Evolutionary conservation across 1,284 basidiomycete genomes (phyloP), one percentile per base, ranked within the genome.

Genomic region (Pascua sp.): DNA sequence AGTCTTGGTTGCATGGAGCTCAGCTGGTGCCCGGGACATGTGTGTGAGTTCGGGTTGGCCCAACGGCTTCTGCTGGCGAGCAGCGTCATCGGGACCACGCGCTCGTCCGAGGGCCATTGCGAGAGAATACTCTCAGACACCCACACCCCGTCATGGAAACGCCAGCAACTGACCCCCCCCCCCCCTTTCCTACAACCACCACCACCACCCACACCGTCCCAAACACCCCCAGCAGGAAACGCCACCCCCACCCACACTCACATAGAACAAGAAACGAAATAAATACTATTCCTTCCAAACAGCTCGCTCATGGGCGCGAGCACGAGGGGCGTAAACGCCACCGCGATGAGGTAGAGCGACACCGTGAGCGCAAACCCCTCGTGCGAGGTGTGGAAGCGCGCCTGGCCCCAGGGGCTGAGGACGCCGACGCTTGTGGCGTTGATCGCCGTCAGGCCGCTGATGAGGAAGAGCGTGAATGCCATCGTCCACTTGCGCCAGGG

Each of bases 221-320:
- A n/a, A n/a, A n/a, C n/a, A n/a, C n/a, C n/a, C n/a, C n/a, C n/a
- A n/a, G n/a, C n/a, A n/a, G n/a, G n/a, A n/a, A n/a, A n/a, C n/a
- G n/a, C n/a, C n/a, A n/a, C n/a, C n/a, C n/a, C n/a, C n/a, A 32
- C 4, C 24, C 24, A 8, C n/a, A 66, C 72, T 52, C 32, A 73
- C 70, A 73, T 37, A 4, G 73, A 39, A 4, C 68, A 65, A 3
- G 72, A 71, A 15, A 73, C 59, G 48, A 73, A 72, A 55, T 72
- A 74, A 38, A 75, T 70, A 44, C 59, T 39, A 47, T 72, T 72
- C 11, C 73, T 51, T 2, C 73, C 73, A 39, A 68, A 60, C 65
- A 69, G 62, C 56, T 77, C 76, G 45, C 68, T 71, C 16, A 74
- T 45, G 3, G 76, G 76, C 3, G 76, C 76, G 18, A 77, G 63